phyloP scores from a whole-genome alignment of 352 stramenopile species.

The Thalassiosira pacifica region DNA sequence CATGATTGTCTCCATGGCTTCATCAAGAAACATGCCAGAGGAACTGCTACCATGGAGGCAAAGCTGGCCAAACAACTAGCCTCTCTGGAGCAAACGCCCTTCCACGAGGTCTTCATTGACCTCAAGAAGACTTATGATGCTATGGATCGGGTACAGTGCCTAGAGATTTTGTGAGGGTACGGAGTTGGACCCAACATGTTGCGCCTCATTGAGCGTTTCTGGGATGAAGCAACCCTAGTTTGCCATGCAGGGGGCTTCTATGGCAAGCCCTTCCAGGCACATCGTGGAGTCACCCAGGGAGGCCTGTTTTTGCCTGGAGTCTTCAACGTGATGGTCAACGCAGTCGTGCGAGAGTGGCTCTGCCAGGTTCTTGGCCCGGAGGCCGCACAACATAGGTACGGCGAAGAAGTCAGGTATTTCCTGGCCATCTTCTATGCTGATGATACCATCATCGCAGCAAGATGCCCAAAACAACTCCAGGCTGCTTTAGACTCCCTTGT shows the following conservation, averaged over 20 bases:
- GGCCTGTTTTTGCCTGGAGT: constrained; percentile 12
- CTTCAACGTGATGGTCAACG: constrained; percentile 37
- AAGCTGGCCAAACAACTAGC: neutral
- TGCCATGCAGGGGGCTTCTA: neutral
- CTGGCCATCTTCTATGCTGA: constrained; percentile 11
- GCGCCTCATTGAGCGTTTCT: neutral
- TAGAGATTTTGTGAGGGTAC: neutral
- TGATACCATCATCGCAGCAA: neutral
- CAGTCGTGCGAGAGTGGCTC: constrained; percentile 12
- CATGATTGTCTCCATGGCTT: neutral
- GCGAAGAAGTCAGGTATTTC: neutral
- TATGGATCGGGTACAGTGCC: neutral
- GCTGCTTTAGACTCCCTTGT: neutral
- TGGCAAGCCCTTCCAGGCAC: constrained; percentile 12
- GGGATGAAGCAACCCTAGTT: neutral
- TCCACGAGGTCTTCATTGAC: neutral
- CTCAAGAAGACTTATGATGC: neutral
- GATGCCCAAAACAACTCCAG: neutral
- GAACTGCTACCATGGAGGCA: neutral
- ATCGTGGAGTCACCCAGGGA: constrained; percentile 22
- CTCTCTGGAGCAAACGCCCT: neutral
- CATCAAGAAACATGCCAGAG: neutral
- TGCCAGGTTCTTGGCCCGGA: neutral
- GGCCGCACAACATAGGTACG: neutral
- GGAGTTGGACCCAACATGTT: neutral